Base-by-base conservation (phyloP, 2,329 filamentous ascomycete genomes). In the Cladophialophora chaetospira region DNA sequence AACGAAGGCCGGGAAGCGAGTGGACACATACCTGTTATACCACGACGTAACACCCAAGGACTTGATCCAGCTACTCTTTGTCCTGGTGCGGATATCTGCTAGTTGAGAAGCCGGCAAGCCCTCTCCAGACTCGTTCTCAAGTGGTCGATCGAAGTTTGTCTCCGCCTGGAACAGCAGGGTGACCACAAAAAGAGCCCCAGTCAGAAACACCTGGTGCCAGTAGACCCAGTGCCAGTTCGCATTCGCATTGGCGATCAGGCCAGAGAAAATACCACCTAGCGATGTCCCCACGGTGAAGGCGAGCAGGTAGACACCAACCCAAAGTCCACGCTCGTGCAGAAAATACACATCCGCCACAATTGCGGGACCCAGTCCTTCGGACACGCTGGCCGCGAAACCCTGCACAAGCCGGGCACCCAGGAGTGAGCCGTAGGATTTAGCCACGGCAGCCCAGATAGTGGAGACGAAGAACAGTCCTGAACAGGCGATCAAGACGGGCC, bases 81-180 rank as follows among this genome's bases (percentile, higher is more conserved):
- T 15, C 11, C 31, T 15, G 19, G 48, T 42, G n/a, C 48, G 48
- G 21, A 57, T 44, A 10, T 15, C 40, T 3, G 21, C 40, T 9
- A 57, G 29, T 10, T 53, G 23, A 26, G 55, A 33, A 8, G 31
- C 6, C n/a, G 17, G 25, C 48, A 57, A 10, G 10, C 55, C 55
- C 23, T 57, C 48, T 4, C 55, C 55, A 5, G 42, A 19, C 49
- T 57, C 55, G 19, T 47, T 46, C 25, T 53, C 55, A 1, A 26
- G 13, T 8, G 55, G 55, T 6, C 55, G 40, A 26, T 40, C 44
- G 49, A 58, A 58, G 21, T 58, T 58, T 4, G 55, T 58, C 28
- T 58, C 55, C 2, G 55, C 49, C 4, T 33, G 25, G 23, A 53
- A 53, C 5, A 58, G 13, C n/a, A 53, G n/a, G 3, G 23, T 49